phyloP scores from a whole-genome alignment of 257 asterid genomes.

The Marsdenia floribunda region DNA sequence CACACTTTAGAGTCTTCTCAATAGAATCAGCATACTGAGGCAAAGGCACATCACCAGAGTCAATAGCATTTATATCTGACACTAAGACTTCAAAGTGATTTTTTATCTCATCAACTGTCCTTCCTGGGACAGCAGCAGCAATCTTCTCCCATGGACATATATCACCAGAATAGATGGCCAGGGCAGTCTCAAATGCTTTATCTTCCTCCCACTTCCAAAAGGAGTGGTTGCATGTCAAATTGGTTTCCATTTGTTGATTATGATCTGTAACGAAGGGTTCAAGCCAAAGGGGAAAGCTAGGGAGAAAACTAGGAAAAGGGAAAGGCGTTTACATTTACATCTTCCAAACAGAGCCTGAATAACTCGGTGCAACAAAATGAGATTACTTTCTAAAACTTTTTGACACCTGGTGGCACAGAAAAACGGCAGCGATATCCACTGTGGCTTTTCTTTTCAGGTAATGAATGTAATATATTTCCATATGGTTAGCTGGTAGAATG shows the following conservation, averaged over 20 bases:
- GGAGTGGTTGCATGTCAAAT: slow-evolving; percentile 22
- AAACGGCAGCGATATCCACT: slow-evolving; percentile 10
- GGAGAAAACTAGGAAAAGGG: slow-evolving; percentile 16
- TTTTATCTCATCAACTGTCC: slow-evolving; percentile 32
- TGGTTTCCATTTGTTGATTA: slow-evolving; percentile 25
- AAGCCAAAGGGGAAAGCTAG: slow-evolving; percentile 24
- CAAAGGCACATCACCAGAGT: slow-evolving; percentile 30
- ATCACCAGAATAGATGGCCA: slow-evolving; percentile 22
- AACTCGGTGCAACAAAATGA: not conserved
- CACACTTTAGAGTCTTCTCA: not conserved
- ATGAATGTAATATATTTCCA: slow-evolving; percentile 6
- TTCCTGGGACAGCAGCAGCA: slow-evolving; percentile 35
- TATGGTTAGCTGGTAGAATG: slow-evolving; percentile 14
- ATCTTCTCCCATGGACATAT: slow-evolving; percentile 29
- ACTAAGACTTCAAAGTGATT: slow-evolving; percentile 27
- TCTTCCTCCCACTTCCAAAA: slow-evolving; percentile 38
- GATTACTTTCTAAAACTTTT: slow-evolving; percentile 10
- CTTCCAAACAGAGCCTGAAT: slow-evolving; percentile 1
- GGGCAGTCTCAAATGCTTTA: slow-evolving; percentile 41
- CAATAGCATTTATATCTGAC: slow-evolving; percentile 33
- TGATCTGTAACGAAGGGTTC: slow-evolving; percentile 12
- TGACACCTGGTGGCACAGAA: slow-evolving; percentile 15
- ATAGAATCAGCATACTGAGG: slow-evolving; percentile 23
- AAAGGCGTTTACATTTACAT: slow-evolving; percentile 5
- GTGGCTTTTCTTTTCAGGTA: slow-evolving; percentile 3